Conservation (phyloP, 371 early-diverging fungal genomes). For the Haplosporangium sp. region DNA sequence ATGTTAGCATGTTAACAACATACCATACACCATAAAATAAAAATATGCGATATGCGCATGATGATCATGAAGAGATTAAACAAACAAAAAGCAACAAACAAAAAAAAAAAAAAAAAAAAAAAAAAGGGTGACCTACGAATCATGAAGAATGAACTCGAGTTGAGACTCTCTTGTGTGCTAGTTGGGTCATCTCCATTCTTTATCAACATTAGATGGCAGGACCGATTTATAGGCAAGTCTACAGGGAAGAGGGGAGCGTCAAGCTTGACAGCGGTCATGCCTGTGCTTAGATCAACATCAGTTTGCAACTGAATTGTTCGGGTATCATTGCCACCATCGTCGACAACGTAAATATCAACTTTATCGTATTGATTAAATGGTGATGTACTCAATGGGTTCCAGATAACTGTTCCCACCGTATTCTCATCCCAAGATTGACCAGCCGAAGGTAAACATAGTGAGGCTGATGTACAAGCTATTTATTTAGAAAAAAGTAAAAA, state of each 20-base stretch:
- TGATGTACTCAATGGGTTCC: constrained; percentile 24
- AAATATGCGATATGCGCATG: no score
- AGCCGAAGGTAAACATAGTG: constrained; percentile 27
- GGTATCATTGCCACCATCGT: constrained; percentile 8
- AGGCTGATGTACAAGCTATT: constrained; percentile 17
- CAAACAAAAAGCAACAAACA: no score
- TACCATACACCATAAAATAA: constrained; percentile 1
- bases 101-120: background rate
- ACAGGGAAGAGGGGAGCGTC: constrained; percentile 25
- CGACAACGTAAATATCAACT: constrained; percentile 40
- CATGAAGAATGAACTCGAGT: constrained; percentile 36
- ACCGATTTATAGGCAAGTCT: constrained; percentile 23
- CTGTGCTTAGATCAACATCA: constrained; percentile 16
- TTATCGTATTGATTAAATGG: constrained; percentile 35
- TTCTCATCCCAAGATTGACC: constrained; percentile 32
- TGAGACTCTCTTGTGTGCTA: constrained; percentile 22
- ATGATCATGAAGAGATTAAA: no score
- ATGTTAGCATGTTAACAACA: no score
- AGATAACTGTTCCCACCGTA: constrained; percentile 27
- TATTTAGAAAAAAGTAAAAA: background rate
- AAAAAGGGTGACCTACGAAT: constrained; percentile 25
- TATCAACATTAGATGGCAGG: constrained; percentile 26
- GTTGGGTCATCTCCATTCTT: constrained; percentile 12
- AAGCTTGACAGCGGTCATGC: constrained; percentile 12
- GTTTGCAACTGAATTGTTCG: constrained; percentile 9